Evolutionary conservation across 2,329 filamentous ascomycete genomes (phyloP), one percentile per base, ranked within the genome.

Genomic region (Penicillium sp.): DNA sequence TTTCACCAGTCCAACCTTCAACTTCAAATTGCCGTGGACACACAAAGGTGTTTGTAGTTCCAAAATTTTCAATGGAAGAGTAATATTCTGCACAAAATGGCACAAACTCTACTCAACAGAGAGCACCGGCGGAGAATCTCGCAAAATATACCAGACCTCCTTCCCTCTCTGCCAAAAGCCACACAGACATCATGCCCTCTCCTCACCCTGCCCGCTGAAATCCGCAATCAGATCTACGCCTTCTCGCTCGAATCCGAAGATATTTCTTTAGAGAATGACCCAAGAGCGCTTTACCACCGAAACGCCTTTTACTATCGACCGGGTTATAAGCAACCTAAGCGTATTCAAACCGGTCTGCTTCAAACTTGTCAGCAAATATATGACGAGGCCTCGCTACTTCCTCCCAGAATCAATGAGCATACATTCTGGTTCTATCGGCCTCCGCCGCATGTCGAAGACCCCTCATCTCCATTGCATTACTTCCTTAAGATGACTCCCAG

Each of bases 321-420:
- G 7, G 62, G 58, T 7, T 73, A 75, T 55, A 66, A 68, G 2
- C 57, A 69, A 47, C 64, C 65, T 13, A 60, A 53, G 14, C 59
- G 46, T 55, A 65, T 71, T 14, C 50, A 70, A 39, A 72, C 64
- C 3, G 24, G 60, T 5, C 64, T 78, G 13, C 67, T 77, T 0
- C 65, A 58, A 16, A 76, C 75, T 5, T 77, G 75, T 43, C 70
- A 73, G 5, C 61, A 68, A 2, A 58, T 75, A 23, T 77, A 77
- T 56, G 62, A 55, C 19, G 76, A 77, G 54, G 70, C 74, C 0
- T 67, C 65, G 4, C 52, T 67, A 2, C 68, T 77, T 2, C 73
- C 74, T 2, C 34, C 74, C 3, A 42, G 56, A 18, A 36, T 65
- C 14, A 69, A 70, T 34, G 67, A 67, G 31, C 68, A 71, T 49